Conservation (phyloP, 164 flowering plant genomes). For the Vitis amurensis region DNA sequence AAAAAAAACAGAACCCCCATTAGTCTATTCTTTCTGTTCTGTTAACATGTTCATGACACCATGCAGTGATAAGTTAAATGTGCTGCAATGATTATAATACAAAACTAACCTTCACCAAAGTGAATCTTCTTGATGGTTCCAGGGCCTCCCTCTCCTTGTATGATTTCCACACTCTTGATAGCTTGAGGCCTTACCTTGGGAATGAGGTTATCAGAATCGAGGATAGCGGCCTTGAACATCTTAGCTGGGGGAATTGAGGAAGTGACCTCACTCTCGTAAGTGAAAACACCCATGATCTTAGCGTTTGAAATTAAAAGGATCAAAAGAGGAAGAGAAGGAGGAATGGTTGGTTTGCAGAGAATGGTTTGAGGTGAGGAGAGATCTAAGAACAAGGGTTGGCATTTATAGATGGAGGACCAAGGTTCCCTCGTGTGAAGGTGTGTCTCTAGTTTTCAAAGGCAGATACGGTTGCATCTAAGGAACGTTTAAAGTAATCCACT, state of each 20-base stretch:
- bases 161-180: conserved; percentile 24
- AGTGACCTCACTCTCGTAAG: conserved; percentile 11
- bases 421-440: no score
- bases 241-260: conserved; percentile 26
- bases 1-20: no score
- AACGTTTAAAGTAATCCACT: no score
- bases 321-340: not conserved
- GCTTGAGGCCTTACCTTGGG: conserved; percentile 33
- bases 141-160: conserved; percentile 41
- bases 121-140: conserved; percentile 37
- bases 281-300: conserved; percentile 30
- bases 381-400: not conserved
- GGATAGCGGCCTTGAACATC: conserved; percentile 37
- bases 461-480: no score
- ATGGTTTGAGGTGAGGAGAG: no score
- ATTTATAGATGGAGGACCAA: not conserved
- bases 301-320: not conserved
- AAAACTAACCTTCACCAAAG: conserved; percentile 32
- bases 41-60: not conserved
- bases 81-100: no score
- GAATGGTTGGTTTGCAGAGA: no score
- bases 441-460: no score
- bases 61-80: no score
- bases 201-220: conserved; percentile 32
- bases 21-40: no score